A percentile compares a stretch with the other conserved stretches of the same genome.
These are phyloP conservation scores for Nitzschia putrida DNA, from an alignment of 108 stramenopile genomes.

Conservation along the genomic window DNA sequence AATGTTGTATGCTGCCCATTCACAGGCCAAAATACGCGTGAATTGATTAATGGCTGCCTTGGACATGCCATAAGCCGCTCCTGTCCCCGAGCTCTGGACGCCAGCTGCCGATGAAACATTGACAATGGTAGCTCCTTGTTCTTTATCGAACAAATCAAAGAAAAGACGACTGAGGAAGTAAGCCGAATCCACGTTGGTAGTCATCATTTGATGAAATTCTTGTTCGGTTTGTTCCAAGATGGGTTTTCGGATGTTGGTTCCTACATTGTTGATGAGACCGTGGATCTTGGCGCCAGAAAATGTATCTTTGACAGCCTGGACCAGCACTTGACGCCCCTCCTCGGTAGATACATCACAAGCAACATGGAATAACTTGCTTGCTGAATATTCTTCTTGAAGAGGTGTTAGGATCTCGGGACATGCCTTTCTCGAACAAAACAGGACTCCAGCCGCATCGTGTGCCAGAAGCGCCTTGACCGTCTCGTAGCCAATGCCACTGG, in stretches of 20 bases:
- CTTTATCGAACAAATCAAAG: constrained; percentile 36
- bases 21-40: constrained; percentile 73
- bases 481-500: constrained; percentile 64
- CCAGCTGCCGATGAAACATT: constrained; percentile 89
- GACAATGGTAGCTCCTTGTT: constrained; percentile 71
- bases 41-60: constrained; percentile 89
- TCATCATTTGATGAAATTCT: constrained; percentile 72
- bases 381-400: constrained; percentile 27
- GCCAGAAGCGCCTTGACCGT: constrained; percentile 46
- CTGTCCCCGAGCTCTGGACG: constrained; percentile 71
- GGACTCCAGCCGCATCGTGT: constrained; percentile 44
- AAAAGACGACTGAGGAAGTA: constrained; percentile 60
- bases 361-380: constrained; percentile 33
- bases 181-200: constrained; percentile 74
- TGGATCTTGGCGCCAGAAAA: constrained; percentile 48
- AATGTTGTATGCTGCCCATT: constrained; percentile 83
- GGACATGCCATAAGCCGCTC: constrained; percentile 80
- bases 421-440: constrained; percentile 50
- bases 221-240: constrained; percentile 77
- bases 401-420: constrained; percentile 28
- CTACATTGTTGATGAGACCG: constrained; percentile 93
- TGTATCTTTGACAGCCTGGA: constrained; percentile 24
- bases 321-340: constrained; percentile 53
- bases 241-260: constrained; percentile 74
- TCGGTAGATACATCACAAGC: constrained; percentile 65